Conservation (phyloP, 2,329 filamentous ascomycete species). For the Phoma sp. region DNA sequence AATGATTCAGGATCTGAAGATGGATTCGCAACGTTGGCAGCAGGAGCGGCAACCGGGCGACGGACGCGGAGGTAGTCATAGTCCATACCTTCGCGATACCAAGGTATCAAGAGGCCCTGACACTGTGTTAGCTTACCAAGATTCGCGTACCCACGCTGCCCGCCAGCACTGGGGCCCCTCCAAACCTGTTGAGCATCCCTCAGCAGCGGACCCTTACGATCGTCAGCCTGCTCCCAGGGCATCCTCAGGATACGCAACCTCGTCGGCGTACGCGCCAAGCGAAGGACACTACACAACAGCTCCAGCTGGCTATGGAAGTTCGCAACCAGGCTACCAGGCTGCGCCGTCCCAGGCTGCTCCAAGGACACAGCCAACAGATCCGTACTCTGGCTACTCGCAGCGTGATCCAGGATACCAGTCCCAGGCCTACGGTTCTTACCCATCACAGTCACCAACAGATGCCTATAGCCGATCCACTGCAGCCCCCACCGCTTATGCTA, state of each 20-base stretch:
- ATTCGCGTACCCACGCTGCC: conserved; percentile 52
- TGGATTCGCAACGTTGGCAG: conserved; percentile 56
- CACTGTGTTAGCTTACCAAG: conserved; percentile 53
- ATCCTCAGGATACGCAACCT: conserved; percentile 10
- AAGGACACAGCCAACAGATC: conserved; percentile 42
- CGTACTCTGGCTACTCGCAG: conserved; percentile 37
- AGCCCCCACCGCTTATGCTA: conserved; percentile 30
- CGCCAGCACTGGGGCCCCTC: conserved; percentile 51
- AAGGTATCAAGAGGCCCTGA: conserved; percentile 55
- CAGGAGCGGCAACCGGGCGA: conserved; percentile 43
- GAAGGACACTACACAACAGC: conserved; percentile 45
- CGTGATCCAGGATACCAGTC: conserved; percentile 16
- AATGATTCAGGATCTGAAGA: conserved; percentile 58
- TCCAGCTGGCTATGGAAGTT: conserved; percentile 34
- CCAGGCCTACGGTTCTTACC: conserved; percentile 35
- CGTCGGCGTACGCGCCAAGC: conserved; percentile 22
- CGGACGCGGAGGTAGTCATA: conserved; percentile 56
- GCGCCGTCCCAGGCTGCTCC: conserved; percentile 33
- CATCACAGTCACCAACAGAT: conserved; percentile 36
- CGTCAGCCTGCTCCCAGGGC: conserved; percentile 13
- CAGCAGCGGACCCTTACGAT: conserved; percentile 22
- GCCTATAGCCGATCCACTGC: conserved; percentile 33
- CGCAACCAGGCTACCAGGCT: conserved; percentile 36
- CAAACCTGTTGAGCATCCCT: conserved; percentile 34
- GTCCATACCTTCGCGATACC: conserved; percentile 48